Evolutionary conservation across 2,329 filamentous ascomycete species (phyloP).

Genomic region (Escovopsis sp.): DNA sequence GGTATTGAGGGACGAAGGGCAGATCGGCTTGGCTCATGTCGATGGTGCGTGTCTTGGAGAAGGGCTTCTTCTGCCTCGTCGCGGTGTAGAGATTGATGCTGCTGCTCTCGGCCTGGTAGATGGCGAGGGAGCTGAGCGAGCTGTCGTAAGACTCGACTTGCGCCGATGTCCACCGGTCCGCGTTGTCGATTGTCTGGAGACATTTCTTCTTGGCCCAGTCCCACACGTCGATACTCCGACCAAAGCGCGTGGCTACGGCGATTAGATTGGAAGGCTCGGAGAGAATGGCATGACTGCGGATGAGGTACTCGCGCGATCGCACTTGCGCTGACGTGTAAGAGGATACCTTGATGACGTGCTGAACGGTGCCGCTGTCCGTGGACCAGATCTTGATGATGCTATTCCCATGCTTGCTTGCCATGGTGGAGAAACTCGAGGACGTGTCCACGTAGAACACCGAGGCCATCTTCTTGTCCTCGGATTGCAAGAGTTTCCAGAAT

Average conservation of each 20-base stretch:
- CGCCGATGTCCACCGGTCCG: conserved; percentile 24
- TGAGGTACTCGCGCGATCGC: conserved; percentile 26
- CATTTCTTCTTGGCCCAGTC: conserved; percentile 25
- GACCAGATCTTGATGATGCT: conserved; percentile 87
- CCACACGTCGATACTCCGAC: conserved; percentile 24
- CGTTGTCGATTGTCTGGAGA: conserved; percentile 22
- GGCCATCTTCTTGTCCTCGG: conserved; percentile 17
- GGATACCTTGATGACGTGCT: conserved; percentile 28
- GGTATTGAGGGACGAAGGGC: conserved; percentile 23
- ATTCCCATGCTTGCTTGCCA: conserved; percentile 31
- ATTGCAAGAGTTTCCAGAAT: conserved; percentile 12
- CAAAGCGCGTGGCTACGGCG: conserved; percentile 25
- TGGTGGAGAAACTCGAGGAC: conserved; percentile 16
- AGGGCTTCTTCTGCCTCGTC: conserved; percentile 21
- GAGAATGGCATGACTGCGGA: conserved; percentile 27
- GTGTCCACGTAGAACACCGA: conserved; percentile 22
- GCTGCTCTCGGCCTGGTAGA: conserved; percentile 19
- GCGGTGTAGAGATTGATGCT: conserved; percentile 20
- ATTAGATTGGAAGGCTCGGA: conserved; percentile 24
- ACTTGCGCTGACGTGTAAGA: conserved; percentile 24
- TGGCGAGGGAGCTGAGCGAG: conserved; percentile 19
- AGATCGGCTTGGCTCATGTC: conserved; percentile 20
- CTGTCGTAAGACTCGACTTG: conserved; percentile 21
- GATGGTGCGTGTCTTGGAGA: conserved; percentile 20
- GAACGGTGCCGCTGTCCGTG: conserved; percentile 62